A percentile compares a stretch with the other conserved stretches of the same genome.
Evolutionary conservation across 305 asterid genomes (phyloP).

Genomic region (Fraxinus nigra): DNA sequence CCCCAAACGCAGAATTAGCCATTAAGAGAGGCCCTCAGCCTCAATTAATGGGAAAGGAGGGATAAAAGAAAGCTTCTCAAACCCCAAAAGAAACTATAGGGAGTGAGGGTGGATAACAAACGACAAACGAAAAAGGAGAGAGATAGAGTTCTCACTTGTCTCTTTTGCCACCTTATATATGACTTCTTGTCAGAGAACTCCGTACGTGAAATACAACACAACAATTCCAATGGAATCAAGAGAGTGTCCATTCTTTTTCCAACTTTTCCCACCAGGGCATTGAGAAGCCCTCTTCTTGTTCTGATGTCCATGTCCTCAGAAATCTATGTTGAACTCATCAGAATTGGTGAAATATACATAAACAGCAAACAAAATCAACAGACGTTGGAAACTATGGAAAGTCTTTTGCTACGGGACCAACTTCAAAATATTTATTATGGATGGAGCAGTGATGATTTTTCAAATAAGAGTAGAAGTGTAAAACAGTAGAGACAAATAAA

Average conservation of each 20-base stretch:
- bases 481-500: slow-evolving; percentile 3
- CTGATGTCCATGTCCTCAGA: slow-evolving; percentile 91
- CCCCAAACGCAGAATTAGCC: slow-evolving; percentile 12
- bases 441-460: slow-evolving; percentile 7
- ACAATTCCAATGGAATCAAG: slow-evolving; percentile 82
- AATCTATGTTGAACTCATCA: slow-evolving; percentile 48
- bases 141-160: slow-evolving; percentile 76
- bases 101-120: slow-evolving; percentile 6
- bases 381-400: slow-evolving; percentile 12
- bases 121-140: slow-evolving; percentile 3
- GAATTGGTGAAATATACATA: slow-evolving; percentile 23
- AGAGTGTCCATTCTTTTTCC: slow-evolving; percentile 97
- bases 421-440: not conserved
- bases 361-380: slow-evolving; percentile 11
- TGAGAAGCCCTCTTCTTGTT: slow-evolving; percentile 85
- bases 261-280: slow-evolving; percentile 94
- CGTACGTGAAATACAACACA: slow-evolving; percentile 90
- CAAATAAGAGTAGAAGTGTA: slow-evolving; percentile 11
- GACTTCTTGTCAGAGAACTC: slow-evolving; percentile 95
- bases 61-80: slow-evolving; percentile 7
- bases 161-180: slow-evolving; percentile 95
- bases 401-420: not conserved
- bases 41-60: slow-evolving; percentile 14
- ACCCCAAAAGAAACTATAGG: slow-evolving; percentile 3
- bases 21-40: slow-evolving; percentile 8